phyloP scores from a whole-genome alignment of 2,329 filamentous ascomycete species.

The Lachnellula subtilissima region DNA sequence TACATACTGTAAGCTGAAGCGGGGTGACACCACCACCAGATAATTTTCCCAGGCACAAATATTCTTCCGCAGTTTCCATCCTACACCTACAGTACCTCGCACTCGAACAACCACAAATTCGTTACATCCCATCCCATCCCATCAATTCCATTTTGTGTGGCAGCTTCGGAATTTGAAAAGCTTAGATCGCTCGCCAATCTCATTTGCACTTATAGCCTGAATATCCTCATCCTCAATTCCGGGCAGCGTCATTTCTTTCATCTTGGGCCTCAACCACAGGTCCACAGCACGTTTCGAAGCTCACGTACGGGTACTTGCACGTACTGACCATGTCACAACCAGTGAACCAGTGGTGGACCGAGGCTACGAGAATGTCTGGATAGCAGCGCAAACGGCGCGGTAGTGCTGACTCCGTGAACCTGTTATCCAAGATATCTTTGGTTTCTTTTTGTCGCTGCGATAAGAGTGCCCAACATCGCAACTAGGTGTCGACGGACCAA shows the following conservation, averaged over 20 bases:
- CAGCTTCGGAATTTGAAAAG: not conserved
- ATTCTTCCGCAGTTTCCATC: not conserved
- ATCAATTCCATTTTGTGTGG: not conserved
- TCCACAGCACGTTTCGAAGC: too few species aligned
- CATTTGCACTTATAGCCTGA: constrained; percentile 6
- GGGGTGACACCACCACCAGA: not conserved
- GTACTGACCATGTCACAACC: too few species aligned
- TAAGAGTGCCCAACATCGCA: too few species aligned
- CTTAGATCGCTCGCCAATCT: constrained; percentile 11
- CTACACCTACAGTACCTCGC: not conserved
- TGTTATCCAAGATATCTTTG: too few species aligned
- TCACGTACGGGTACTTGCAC: too few species aligned
- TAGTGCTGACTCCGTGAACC: too few species aligned
- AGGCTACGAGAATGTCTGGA: too few species aligned
- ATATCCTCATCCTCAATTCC: not conserved
- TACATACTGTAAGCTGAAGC: too few species aligned
- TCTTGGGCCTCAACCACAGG: not conserved
- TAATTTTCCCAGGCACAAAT: not conserved
- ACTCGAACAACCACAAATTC: not conserved
- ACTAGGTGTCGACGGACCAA: too few species aligned
- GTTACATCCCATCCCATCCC: not conserved
- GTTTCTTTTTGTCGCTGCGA: too few species aligned
- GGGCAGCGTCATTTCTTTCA: not conserved
- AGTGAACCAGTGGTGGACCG: too few species aligned
- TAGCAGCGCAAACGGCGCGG: too few species aligned